Base-by-base conservation (phyloP, 2,329 filamentous ascomycete genomes). In the Colletotrichum sp. region DNA sequence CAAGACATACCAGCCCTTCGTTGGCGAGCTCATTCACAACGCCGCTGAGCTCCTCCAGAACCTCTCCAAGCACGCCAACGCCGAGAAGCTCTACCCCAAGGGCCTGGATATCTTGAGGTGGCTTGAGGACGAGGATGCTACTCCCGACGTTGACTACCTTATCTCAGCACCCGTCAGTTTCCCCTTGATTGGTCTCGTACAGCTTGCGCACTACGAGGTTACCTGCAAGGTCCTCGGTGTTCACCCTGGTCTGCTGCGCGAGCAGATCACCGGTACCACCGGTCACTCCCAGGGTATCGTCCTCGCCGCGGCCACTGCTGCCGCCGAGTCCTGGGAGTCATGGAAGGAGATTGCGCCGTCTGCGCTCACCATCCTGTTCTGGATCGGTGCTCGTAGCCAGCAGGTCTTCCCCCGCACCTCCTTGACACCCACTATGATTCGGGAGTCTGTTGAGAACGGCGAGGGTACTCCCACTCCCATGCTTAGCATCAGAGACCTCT, bases 201-300 rank as follows among this genome's bases (percentile, higher is more conserved):
- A 99, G 86, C 91, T 99, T 75, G 95, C 96, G 57, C 97, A 99
- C 86, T 99, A 98, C 84, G 94, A 95, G 79, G 95, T 99, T 57
- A 96, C 96, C 70, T 99, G 96, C 89, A 95, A 96, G 87, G 94
- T 95, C 8, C 90, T 99, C 60, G 97, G 97, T 72, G 93, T 96
- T 74, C 93, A 98, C 81, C 97, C 97, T 2, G 96, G 97, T 61
- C 93, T 97, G 79, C 90, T 99, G 77, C 92, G 96, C 73, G 95
- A 97, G 79, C 91, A 95, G 77, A 92, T 99, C 80, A 92, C 92
- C 72, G 98, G 98, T 82, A 94, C 95, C 8, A 99, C 97, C 55
- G 97, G 97, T 82, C 97, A 99, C 86, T 99, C 97, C 1, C 97
- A 99, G 84, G 97, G 97, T 84, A 93, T 99, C 21, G 95, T 99